Evolutionary conservation across 2,329 filamentous ascomycete genomes (phyloP).

Genomic region (Fusarium goolgardi): DNA sequence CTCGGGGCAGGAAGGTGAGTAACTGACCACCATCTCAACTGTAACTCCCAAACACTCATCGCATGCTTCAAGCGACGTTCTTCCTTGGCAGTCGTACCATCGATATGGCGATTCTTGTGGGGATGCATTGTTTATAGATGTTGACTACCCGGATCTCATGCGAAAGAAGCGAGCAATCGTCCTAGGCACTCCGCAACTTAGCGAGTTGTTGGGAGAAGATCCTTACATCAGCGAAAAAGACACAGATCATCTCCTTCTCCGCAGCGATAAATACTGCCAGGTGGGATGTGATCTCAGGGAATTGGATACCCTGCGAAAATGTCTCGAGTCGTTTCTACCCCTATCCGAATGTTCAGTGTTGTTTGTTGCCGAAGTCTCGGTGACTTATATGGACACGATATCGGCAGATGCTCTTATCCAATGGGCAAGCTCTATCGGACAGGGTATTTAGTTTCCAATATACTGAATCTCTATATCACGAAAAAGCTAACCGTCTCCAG

Average conservation of each 20-base stretch:
- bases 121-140: conserved; percentile 78
- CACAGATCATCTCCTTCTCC: conserved; percentile 64
- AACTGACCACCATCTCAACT: neutral
- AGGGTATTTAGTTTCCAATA: conserved; percentile 63
- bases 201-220: conserved; percentile 50
- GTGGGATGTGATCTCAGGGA: conserved; percentile 85
- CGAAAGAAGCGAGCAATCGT: conserved; percentile 77
- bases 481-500: conserved; percentile 38
- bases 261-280: conserved; percentile 78
- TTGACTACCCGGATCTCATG: conserved; percentile 87
- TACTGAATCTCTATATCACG: neutral
- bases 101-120: conserved; percentile 70
- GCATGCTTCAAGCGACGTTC: conserved; percentile 74
- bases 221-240: conserved; percentile 53
- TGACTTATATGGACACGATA: conserved; percentile 86
- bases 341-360: conserved; percentile 72
- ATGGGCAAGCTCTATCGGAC: conserved; percentile 79
- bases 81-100: conserved; percentile 84
- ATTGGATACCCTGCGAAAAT: conserved; percentile 67
- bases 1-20: conserved; percentile 90
- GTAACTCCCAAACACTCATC: conserved; percentile 12
- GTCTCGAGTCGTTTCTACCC: conserved; percentile 69
- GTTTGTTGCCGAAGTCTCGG: conserved; percentile 89
- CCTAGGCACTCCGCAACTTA: conserved; percentile 69
- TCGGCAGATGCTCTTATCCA: conserved; percentile 78